Percentiles rank a stretch among this genome's conserved stretches.
Evolutionary conservation across 2,329 filamentous ascomycete genomes (phyloP).

Genomic region (Exophiala alcalophila): DNA sequence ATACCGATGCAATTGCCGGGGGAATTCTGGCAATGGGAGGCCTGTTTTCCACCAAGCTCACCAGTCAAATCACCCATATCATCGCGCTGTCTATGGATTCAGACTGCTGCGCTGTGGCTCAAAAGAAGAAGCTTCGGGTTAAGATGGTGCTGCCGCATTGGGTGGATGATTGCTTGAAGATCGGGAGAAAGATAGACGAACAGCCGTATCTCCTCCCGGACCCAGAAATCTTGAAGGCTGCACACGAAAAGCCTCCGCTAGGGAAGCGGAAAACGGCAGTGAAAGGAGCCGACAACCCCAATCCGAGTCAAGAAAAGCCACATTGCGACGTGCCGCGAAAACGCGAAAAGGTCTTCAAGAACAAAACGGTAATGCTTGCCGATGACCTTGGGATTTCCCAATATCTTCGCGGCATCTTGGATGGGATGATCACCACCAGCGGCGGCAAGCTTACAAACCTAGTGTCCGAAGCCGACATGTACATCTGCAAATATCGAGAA

Average conservation of each 20-base stretch:
- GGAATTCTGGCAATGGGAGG: conserved; percentile 88
- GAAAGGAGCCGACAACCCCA: conserved; percentile 60
- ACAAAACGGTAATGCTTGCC: conserved; percentile 74
- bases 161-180: conserved; percentile 95
- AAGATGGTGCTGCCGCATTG: conserved; percentile 81
- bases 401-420: conserved; percentile 65
- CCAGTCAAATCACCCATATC: conserved; percentile 78
- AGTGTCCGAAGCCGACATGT: conserved; percentile 72
- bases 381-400: conserved; percentile 68
- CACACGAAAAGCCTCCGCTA: conserved; percentile 55
- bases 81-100: conserved; percentile 76
- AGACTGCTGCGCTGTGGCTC: conserved; percentile 63
- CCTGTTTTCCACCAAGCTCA: conserved; percentile 68
- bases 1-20: conserved; percentile 89
- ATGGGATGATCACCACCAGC: conserved; percentile 66
- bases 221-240: conserved; percentile 69
- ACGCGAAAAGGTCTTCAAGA: conserved; percentile 69
- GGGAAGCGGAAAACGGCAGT: conserved; percentile 60
- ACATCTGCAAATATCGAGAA: conserved; percentile 82
- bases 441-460: conserved; percentile 66
- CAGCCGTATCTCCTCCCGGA: conserved; percentile 80
- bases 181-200: conserved; percentile 89
- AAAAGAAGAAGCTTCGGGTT: conserved; percentile 64
- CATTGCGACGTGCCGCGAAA: conserved; percentile 36
- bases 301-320: conserved; percentile 28